These are phyloP conservation scores for Atkinsonella texensis DNA, from an alignment of 2,329 filamentous ascomycete species.

Conservation along the genomic window DNA sequence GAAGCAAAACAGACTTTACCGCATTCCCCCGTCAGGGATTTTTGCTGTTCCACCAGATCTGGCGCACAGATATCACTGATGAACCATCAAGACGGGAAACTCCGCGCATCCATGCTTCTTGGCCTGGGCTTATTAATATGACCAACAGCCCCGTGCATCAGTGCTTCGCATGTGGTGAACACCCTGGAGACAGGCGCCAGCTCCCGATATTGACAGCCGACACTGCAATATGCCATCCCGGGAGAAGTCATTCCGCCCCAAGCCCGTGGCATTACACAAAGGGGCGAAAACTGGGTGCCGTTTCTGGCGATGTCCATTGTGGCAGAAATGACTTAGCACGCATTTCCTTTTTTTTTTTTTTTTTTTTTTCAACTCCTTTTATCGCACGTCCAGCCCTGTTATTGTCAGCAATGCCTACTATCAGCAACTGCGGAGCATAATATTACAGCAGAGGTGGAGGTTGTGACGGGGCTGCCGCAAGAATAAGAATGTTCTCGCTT, in stretches of 20 bases:
- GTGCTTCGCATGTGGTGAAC: neutral
- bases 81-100: conserved; percentile 2
- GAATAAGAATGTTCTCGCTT: too few species aligned
- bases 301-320: neutral
- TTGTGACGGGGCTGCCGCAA: too few species aligned
- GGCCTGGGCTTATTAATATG: neutral
- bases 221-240: neutral
- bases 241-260: neutral
- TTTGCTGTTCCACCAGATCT: conserved; percentile 6
- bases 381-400: neutral
- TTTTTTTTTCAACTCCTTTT: neutral
- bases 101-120: neutral
- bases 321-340: neutral
- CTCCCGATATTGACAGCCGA: neutral
- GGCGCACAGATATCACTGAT: conserved; percentile 5
- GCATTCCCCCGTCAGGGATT: neutral
- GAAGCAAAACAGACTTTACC: neutral
- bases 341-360: neutral
- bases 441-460: too few species aligned
- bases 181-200: neutral
- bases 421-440: neutral
- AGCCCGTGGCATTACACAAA: conserved; percentile 1
- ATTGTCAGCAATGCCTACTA: neutral
- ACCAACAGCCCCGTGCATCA: neutral
- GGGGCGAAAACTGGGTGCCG: neutral